Base-by-base conservation (phyloP, 2,329 filamentous ascomycete species). In the Arthrobotrys sphaeroides region DNA sequence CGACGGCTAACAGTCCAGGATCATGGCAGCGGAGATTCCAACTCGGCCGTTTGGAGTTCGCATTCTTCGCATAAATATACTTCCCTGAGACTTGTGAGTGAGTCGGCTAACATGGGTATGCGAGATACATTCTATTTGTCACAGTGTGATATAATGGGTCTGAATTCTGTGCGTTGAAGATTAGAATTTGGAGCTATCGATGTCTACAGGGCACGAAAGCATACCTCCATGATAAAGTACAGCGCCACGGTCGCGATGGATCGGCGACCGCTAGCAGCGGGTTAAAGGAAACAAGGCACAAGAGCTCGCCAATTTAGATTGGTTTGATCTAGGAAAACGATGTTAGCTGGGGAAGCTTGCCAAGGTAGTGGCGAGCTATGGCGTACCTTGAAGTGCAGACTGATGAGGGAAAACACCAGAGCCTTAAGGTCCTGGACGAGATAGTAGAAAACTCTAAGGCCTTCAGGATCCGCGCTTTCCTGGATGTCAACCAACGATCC, bases 381-480 rank as follows among this genome's bases (percentile, higher is more conserved):
- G 31, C 51, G 20, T 82, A 89, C 89, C 90, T 99, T 99, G 86
- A 99, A 99, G 84, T 99, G 95, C 78, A 99, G 87, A 1, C 93
- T 92, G 80, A 98, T 99, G 78, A 99, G 84, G 64, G 94, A 97
- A 83, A 99, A 99, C 2, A 99, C 93, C 38, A 99, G 86, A 0
- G 95, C 95, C 84, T 98, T 99, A 24, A 99, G 85, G 82, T 99
- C 95, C 82, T 99, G 95, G 3, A 98, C 94, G 5, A 99, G 89
- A 82, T 99, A 99, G 85, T 99, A 99, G 84, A 99, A 99, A 2
- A 99, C 95, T 57, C 95, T 89, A 10, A 99, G 88, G 28, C 95
- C 95, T 84, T 99, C 95, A 1, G 95, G 95, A 81, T 99, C 95
- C 60, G 92, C 91, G 1, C 94, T 97, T 82, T 98, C 95, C 59